Conservation (phyloP, 805 yeast species). For the Peterozyma xylosa region DNA sequence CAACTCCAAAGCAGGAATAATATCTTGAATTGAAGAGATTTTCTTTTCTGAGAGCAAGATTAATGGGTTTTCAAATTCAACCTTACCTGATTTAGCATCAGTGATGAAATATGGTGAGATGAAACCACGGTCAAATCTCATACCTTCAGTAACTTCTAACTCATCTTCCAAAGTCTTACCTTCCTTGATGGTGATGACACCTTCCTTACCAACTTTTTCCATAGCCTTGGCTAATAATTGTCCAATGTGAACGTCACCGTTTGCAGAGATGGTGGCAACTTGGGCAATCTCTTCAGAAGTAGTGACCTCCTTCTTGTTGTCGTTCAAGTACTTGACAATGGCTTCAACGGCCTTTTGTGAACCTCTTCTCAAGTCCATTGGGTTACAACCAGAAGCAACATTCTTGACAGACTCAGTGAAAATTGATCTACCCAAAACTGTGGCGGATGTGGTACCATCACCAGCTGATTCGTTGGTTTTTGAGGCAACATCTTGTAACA, state of each 20-base stretch:
- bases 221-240: slow-evolving; percentile 86
- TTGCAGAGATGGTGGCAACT: slow-evolving; percentile 96
- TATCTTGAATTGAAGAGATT: slow-evolving; percentile 82
- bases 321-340: slow-evolving; percentile 75
- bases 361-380: slow-evolving; percentile 97
- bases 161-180: slow-evolving; percentile 96
- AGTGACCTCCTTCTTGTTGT: slow-evolving; percentile 87
- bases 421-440: slow-evolving; percentile 91
- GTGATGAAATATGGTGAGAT: slow-evolving; percentile 96
- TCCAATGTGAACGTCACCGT: slow-evolving; percentile 93
- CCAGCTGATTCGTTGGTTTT: slow-evolving; percentile 97
- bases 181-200: slow-evolving; percentile 96
- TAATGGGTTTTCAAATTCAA: slow-evolving; percentile 91
- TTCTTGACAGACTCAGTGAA: slow-evolving; percentile 93
- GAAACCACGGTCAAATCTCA: slow-evolving; percentile 97
- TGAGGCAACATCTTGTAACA: slow-evolving; percentile 93
- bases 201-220: slow-evolving; percentile 99
- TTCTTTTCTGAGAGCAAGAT: slow-evolving; percentile 87
- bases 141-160: slow-evolving; percentile 95
- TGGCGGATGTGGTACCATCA: slow-evolving; percentile 98
- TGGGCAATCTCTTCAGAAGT: slow-evolving; percentile 94
- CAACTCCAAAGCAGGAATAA: slow-evolving; percentile 86
- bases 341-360: slow-evolving; percentile 95
- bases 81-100: slow-evolving; percentile 86
- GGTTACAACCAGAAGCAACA: slow-evolving; percentile 98